phyloP scores from a whole-genome alignment of 192 early-diverging fungal genomes.

The Podila epigama region DNA sequence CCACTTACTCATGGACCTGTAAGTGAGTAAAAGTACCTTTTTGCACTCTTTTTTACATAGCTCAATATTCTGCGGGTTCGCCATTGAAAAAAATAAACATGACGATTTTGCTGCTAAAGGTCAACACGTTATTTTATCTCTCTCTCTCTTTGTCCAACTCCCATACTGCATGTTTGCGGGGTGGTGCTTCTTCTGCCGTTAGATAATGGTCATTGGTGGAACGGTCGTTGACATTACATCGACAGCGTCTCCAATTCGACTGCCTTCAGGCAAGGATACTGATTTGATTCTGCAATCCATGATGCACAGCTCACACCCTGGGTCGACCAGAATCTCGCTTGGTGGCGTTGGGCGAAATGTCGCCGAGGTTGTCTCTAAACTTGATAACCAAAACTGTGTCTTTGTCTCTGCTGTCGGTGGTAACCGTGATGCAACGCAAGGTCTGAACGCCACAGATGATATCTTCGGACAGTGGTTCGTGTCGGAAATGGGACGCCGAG shows the following conservation, averaged over 20 bases:
- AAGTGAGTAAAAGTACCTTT: not conserved
- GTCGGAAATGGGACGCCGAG: constrained; percentile 57
- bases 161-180: too few relatives aligned
- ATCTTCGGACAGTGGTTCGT: constrained; percentile 62
- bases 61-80: too few relatives aligned
- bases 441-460: constrained; percentile 56
- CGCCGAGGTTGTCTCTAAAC: constrained; percentile 76
- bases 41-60: not conserved
- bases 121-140: not conserved
- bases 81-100: not conserved
- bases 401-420: constrained; percentile 76
- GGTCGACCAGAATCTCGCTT: constrained; percentile 65
- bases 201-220: constrained; percentile 87
- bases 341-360: constrained; percentile 97
- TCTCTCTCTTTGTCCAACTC: not conserved
- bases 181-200: too few relatives aligned
- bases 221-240: constrained; percentile 85
- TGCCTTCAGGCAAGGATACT: not conserved
- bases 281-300: constrained; percentile 12
- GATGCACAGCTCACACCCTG: constrained; percentile 75
- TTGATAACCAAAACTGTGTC: constrained; percentile 63
- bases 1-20: constrained; percentile 15
- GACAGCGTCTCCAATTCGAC: constrained; percentile 39
- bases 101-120: not conserved
- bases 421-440: not conserved